Percentiles rank a stretch among this genome's conserved stretches.
Conservation (phyloP, 23 red algal genomes). For the Chondrus crispus region DNA sequence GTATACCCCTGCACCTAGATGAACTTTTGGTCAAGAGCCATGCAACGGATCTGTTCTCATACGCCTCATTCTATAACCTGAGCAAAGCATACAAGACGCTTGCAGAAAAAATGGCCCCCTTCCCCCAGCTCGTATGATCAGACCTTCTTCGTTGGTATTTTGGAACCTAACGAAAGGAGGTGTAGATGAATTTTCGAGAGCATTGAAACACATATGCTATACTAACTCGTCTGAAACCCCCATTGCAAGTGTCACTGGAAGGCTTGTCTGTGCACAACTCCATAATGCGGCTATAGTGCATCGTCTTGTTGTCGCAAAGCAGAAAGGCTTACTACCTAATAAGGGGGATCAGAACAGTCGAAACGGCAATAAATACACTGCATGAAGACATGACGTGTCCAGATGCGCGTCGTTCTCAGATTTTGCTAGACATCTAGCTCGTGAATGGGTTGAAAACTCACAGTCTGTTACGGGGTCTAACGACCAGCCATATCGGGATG, state of each 20-base stretch:
- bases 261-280: background rate
- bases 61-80: conserved; percentile 20
- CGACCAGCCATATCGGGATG: background rate
- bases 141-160: background rate
- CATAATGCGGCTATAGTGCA: background rate
- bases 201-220: background rate
- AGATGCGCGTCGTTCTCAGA: background rate
- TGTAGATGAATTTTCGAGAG: conserved; percentile 1
- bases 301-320: background rate
- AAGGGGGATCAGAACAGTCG: too few species aligned
- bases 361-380: too few species aligned
- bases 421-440: conserved; percentile 17
- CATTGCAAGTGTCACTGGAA: background rate
- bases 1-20: background rate
- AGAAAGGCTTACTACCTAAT: background rate
- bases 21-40: background rate
- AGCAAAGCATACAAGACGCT: background rate
- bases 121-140: conserved; percentile 28
- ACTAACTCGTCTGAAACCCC: conserved; percentile 2
- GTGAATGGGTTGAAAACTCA: background rate
- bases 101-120: background rate
- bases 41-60: background rate
- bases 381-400: background rate
- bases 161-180: conserved; percentile 3
- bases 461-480: too few species aligned